Conservation (phyloP, 2,329 filamentous ascomycete species). For the Sclerotinia minor region DNA sequence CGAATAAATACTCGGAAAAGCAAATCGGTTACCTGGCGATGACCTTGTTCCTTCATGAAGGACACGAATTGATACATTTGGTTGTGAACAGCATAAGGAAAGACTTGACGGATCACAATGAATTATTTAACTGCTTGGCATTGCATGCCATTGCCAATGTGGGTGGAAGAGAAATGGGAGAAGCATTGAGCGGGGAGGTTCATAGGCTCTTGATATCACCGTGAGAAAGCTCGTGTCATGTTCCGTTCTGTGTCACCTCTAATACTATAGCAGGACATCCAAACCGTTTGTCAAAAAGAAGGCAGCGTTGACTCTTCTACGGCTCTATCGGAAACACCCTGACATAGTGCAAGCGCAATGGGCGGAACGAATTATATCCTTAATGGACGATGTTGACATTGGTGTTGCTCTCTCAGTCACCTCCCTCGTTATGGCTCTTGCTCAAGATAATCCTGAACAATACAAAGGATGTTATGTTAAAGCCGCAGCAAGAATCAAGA, state of each 20-base stretch:
- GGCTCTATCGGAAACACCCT: constrained; percentile 91
- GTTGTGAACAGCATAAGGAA: constrained; percentile 99
- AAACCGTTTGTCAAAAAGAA: constrained; percentile 99
- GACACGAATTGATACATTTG: constrained; percentile 91
- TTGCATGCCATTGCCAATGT: constrained; percentile 98
- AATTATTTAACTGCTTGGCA: constrained; percentile 95
- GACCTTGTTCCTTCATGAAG: constrained; percentile 93
- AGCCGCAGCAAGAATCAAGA: constrained; percentile 84
- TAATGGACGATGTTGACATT: constrained; percentile 95
- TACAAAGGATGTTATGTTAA: constrained; percentile 95
- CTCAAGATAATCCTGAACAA: constrained; percentile 90
- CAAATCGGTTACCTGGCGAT: constrained; percentile 98
- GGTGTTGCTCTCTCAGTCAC: constrained; percentile 94
- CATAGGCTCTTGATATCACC: constrained; percentile 93
- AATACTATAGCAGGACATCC: constrained; percentile 57
- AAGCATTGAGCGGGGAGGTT: constrained; percentile 87
- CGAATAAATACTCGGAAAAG: constrained; percentile 97
- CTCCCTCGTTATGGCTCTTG: constrained; percentile 89
- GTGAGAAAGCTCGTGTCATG: constrained; percentile 54
- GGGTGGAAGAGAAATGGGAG: constrained; percentile 93
- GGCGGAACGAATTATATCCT: constrained; percentile 96
- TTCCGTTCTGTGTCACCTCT: background rate
- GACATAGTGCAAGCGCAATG: constrained; percentile 94
- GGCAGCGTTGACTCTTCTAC: constrained; percentile 87
- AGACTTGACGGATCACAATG: constrained; percentile 90